A percentile compares a stretch with the other conserved stretches of the same genome.
Conservation (phyloP, 2,329 filamentous ascomycete genomes). For the Cordyceps militaris region DNA sequence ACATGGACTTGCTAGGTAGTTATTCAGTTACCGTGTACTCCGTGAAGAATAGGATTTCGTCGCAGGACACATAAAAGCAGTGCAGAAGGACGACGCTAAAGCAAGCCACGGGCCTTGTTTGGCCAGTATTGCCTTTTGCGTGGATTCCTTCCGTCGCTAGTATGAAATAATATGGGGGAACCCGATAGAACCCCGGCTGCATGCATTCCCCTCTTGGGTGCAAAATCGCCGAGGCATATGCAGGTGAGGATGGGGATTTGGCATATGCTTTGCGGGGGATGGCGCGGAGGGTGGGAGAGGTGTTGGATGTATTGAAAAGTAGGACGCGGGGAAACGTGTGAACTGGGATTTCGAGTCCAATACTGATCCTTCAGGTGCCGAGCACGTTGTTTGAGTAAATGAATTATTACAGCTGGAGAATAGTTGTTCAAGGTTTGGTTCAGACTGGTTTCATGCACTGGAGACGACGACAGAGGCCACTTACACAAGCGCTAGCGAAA, state of each 20-base stretch:
- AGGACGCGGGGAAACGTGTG: neutral
- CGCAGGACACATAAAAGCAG: neutral
- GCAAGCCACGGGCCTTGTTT: neutral
- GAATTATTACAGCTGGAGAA: no score
- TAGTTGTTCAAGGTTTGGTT: no score
- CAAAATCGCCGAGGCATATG: slow-evolving; percentile 2
- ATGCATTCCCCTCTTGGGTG: neutral
- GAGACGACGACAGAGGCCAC: no score
- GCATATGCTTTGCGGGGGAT: slow-evolving; percentile 2
- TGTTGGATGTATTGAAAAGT: neutral
- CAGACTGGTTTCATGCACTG: neutral
- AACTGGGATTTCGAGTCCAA: neutral
- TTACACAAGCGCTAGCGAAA: no score
- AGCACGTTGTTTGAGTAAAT: neutral
- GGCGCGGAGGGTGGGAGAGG: neutral
- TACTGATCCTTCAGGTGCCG: no score
- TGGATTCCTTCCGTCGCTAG: neutral
- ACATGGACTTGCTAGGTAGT: no score
- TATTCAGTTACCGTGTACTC: no score
- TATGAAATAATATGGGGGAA: neutral
- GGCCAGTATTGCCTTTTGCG: neutral
- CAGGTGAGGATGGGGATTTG: neutral
- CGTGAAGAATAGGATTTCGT: neutral
- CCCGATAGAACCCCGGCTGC: no score
- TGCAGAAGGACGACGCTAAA: neutral